phyloP scores from a whole-genome alignment of 495 filamentous ascomycete species.

The Xylaria longipes region DNA sequence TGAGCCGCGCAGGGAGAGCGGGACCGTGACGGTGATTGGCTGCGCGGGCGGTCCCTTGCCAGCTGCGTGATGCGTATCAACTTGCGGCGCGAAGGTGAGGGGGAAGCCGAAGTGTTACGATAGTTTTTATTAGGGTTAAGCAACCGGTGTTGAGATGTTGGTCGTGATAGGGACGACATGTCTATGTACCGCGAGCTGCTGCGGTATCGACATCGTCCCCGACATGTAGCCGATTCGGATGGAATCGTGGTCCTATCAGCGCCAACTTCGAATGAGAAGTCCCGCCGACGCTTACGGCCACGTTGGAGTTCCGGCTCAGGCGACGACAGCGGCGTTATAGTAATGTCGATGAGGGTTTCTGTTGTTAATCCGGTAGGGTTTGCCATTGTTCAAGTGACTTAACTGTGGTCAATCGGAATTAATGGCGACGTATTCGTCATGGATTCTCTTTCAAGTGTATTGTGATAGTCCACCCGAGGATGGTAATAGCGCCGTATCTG shows the following conservation, averaged over 20 bases:
- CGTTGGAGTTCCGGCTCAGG: constrained; percentile 43
- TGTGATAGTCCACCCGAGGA: neutral
- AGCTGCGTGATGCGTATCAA: constrained; percentile 39
- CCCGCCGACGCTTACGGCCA: constrained; percentile 44
- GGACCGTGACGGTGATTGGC: constrained; percentile 47
- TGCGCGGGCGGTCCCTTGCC: constrained; percentile 36
- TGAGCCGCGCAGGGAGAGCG: constrained; percentile 30
- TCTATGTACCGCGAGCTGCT: constrained; percentile 44
- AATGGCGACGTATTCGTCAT: neutral
- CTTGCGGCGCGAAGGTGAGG: constrained; percentile 42
- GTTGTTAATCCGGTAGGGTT: constrained; percentile 22
- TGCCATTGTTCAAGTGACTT: constrained; percentile 23
- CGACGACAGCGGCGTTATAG: constrained; percentile 35
- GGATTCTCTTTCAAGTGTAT: neutral
- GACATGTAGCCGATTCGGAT: constrained; percentile 49
- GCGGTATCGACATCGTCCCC: constrained; percentile 48
- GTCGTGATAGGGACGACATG: constrained; percentile 27
- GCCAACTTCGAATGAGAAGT: constrained; percentile 29
- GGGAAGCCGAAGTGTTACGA: constrained; percentile 37
- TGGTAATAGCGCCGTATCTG: neutral
- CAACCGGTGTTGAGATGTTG: constrained; percentile 24
- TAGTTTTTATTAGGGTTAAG: no score
- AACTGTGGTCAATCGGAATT: neutral
- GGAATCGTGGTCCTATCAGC: constrained; percentile 30
- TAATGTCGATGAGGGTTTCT: constrained; percentile 36